These are phyloP conservation scores for Diutina scorzettiae DNA, from an alignment of 1,139 yeast species.

Conservation along the genomic window DNA sequence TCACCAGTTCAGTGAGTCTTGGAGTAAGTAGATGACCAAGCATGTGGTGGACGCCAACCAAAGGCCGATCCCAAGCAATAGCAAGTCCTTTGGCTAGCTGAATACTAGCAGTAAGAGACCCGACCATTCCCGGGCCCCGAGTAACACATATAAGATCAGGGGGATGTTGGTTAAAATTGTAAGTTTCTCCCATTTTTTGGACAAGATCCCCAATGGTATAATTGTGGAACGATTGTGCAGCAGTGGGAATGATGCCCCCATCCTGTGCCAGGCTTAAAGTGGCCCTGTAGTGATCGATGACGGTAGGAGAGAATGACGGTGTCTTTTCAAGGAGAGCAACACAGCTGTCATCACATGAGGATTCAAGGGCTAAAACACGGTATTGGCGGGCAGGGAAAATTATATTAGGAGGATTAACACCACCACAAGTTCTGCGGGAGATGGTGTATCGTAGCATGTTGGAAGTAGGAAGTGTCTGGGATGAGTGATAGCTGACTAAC, in stretches of 20 bases:
- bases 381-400: slow-evolving; percentile 19
- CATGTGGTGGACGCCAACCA: slow-evolving; percentile 94
- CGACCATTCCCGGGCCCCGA: slow-evolving; percentile 96
- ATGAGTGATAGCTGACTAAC: no score
- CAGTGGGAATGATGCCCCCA: slow-evolving; percentile 87
- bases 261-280: slow-evolving; percentile 54
- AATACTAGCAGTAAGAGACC: slow-evolving; percentile 71
- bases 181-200: slow-evolving; percentile 15
- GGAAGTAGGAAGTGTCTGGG: no score
- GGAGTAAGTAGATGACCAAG: slow-evolving; percentile 79
- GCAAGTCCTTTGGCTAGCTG: slow-evolving; percentile 80
- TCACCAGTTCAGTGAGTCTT: slow-evolving; percentile 21
- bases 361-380: slow-evolving; percentile 73
- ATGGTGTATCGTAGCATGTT: no score
- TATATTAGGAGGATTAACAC: no score
- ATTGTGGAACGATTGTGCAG: slow-evolving; percentile 76
- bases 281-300: slow-evolving; percentile 48
- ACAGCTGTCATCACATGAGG: slow-evolving; percentile 94
- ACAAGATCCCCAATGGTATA: slow-evolving; percentile 31
- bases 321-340: slow-evolving; percentile 59
- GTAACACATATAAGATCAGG: slow-evolving; percentile 85
- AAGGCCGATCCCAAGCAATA: slow-evolving; percentile 63
- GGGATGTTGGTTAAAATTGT: slow-evolving; percentile 17
- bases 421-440: no score
- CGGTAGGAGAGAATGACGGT: slow-evolving; percentile 26